Evolutionary conservation across 202 grass and related monocot species (phyloP).

Genomic region (Setaria viridis): DNA sequence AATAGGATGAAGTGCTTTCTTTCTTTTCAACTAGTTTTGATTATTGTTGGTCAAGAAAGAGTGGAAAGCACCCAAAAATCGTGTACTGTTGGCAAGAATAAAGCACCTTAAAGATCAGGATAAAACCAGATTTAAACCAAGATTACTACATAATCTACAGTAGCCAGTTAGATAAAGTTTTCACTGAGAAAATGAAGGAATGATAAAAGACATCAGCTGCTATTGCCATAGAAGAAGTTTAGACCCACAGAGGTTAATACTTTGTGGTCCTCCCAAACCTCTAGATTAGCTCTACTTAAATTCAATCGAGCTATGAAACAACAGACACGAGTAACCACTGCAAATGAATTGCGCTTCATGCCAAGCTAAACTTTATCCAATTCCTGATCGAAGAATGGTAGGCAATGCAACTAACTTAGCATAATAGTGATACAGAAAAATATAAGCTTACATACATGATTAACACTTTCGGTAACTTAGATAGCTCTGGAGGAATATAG

Average conservation of each 20-base stretch:
- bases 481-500: constrained; percentile 70
- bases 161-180: not conserved
- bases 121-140: constrained; percentile 17
- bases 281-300: constrained; percentile 5
- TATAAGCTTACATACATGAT: constrained; percentile 55
- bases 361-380: not conserved
- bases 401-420: not conserved
- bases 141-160: not conserved
- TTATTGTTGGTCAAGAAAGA: constrained; percentile 21
- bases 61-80: not conserved
- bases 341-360: not conserved
- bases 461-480: constrained; percentile 51
- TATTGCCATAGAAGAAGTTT: constrained; percentile 23
- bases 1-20: not conserved
- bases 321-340: constrained; percentile 21
- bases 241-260: not conserved
- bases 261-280: constrained; percentile 11
- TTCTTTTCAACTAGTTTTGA: constrained; percentile 30
- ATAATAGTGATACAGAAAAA: constrained; percentile 7
- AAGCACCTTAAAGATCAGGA: not conserved
- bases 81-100: too few species aligned
- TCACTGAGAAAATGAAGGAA: not conserved
- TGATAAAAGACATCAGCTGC: not conserved
- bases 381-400: constrained; percentile 28
- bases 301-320: constrained; percentile 30